Evolutionary conservation across 176 grass and related monocot species (phyloP).

Genomic region (Cenchrus purpureus): DNA sequence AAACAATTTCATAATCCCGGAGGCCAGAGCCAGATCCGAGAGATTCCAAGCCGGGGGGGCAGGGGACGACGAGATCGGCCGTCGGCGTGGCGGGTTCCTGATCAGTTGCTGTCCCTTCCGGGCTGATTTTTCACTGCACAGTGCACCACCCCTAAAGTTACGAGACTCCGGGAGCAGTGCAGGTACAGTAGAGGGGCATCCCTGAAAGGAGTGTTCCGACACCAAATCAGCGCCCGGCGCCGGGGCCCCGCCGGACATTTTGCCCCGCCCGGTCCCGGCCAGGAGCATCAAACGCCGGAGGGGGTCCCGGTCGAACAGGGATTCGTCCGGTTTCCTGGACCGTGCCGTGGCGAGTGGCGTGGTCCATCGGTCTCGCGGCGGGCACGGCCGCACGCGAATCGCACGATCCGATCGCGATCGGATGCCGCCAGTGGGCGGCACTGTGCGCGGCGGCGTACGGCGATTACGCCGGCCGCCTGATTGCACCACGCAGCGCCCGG

Average conservation of each 20-base stretch:
- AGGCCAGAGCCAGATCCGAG: conserved; percentile 21
- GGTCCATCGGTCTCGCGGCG: not conserved
- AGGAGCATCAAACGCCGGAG: too few relatives aligned
- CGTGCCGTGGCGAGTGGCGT: not conserved
- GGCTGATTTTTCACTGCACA: not conserved
- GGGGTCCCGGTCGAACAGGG: not conserved
- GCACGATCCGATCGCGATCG: not conserved
- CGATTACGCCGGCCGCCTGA: not conserved
- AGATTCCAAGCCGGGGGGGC: not conserved
- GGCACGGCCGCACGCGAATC: not conserved
- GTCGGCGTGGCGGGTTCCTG: not conserved
- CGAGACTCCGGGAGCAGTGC: not conserved
- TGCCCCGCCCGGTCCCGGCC: too few relatives aligned
- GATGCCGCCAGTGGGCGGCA: not conserved
- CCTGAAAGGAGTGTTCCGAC: not conserved
- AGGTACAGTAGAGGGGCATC: not conserved
- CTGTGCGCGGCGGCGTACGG: not conserved
- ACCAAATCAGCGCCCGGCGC: not conserved
- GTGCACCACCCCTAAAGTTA: too few relatives aligned
- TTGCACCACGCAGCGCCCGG: too few relatives aligned
- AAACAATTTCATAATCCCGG: not conserved
- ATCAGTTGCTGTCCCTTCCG: conserved; percentile 13
- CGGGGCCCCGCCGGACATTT: not conserved
- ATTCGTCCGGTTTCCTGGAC: not conserved
- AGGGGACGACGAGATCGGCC: not conserved